Evolutionary conservation across 768 basidiomycete species (phyloP).

Genomic region (Trametes cingulata): DNA sequence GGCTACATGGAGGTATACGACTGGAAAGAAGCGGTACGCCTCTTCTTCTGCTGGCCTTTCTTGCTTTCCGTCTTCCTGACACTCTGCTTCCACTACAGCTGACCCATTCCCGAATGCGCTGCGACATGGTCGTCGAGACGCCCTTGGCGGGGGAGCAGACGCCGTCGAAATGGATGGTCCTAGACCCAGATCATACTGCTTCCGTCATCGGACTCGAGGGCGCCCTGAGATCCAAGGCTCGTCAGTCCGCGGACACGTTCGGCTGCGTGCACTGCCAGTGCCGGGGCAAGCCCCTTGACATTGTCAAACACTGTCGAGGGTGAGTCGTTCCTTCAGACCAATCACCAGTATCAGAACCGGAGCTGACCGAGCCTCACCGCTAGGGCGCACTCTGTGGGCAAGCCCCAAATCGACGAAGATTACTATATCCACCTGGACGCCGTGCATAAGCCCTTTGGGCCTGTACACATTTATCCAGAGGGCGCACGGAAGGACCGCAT

Average conservation of each 20-base stretch:
- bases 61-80: no score
- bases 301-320: neutral
- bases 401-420: neutral
- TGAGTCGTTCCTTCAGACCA: neutral
- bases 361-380: neutral
- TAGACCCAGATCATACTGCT: neutral
- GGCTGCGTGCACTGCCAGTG: neutral
- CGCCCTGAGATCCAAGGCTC: neutral
- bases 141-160: no score
- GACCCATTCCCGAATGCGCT: neutral
- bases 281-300: neutral
- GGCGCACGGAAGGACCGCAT: neutral
- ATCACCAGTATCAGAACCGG: neutral
- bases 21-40: slow-evolving; percentile 1
- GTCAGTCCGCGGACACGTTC: neutral
- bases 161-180: no score
- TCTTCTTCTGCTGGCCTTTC: no score
- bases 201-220: neutral
- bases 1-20: neutral
- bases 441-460: neutral
- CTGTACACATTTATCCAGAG: neutral
- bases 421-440: neutral
- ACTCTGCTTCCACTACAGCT: neutral
- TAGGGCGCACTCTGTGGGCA: neutral
- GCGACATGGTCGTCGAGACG: no score